Base-by-base conservation (phyloP, 345 rosid species). In the Moringa oleifera region DNA sequence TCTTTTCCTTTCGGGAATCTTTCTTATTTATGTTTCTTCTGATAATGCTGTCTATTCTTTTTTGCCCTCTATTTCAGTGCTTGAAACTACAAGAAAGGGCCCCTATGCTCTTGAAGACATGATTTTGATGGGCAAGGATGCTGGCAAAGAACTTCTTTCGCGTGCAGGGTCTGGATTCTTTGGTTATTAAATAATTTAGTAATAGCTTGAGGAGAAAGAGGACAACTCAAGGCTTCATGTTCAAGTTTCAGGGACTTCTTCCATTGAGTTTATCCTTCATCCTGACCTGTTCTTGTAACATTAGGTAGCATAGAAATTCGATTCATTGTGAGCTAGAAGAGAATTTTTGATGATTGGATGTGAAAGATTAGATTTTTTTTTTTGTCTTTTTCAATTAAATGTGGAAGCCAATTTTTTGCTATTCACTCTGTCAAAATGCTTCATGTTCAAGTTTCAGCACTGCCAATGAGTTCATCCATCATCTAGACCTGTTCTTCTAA, bases 21-120 rank as follows among this genome's bases (percentile, higher is more conserved):
- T 1, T 41, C 12, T 41, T 41, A 15, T 41, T 41, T 11, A 18
- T 55, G 21, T 6, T 56, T 23, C 6, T 23, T 22, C 6, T 61
- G 53, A 20, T 37, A 22, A 74, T 41, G 47, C 47, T 41, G 12
- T 16, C 67, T 62, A 21, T 13, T 51, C 61, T 28, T 31, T n/a
- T 20, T 54, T 16, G 20, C 5, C 18, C 18, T 67, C 67, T 33
- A 19, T 79, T 71, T 49, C 95, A 94, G 99, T 94, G 36, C 93
- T 88, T 62, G 95, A 94, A 73, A 91, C 99, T 64, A 83, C 87
- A 23, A 86, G 99, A 73, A 81, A 85, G 77, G 95, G 97, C 24
- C 66, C 78, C 2, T 87, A 88, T 64, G 71, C 77, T 19, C 69
- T 65, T 24, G 86, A 88, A 58, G 95, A 88, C 65, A 91, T 91